Percentiles rank a stretch among this genome's conserved stretches.
These are phyloP conservation scores for Aurinia saxatilis DNA, from an alignment of 345 rosid genomes.

Conservation along the genomic window DNA sequence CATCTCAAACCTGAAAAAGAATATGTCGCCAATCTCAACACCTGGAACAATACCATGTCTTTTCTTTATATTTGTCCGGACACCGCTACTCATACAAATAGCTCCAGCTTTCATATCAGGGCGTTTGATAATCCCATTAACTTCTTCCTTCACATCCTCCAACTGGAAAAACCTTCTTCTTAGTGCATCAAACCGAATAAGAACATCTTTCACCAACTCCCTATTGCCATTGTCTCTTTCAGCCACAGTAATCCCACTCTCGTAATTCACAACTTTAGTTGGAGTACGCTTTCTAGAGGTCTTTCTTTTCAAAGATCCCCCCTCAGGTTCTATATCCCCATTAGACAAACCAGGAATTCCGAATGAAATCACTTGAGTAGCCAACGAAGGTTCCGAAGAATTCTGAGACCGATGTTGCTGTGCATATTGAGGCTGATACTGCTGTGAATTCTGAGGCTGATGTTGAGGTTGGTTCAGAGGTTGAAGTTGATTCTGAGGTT, in stretches of 20 bases:
- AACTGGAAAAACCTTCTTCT: conserved; percentile 44
- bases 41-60: conserved; percentile 68
- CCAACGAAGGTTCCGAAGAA: conserved; percentile 16
- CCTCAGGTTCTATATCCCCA: background rate
- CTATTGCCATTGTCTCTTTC: conserved; percentile 40
- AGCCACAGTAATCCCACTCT: conserved; percentile 19
- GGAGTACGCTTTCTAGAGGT: conserved; percentile 2
- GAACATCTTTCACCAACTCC: conserved; percentile 33
- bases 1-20: conserved; percentile 82
- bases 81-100: conserved; percentile 48
- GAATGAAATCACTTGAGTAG: conserved; percentile 52
- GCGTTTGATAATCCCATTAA: conserved; percentile 26
- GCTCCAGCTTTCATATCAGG: conserved; percentile 47
- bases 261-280: conserved; percentile 12
- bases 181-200: conserved; percentile 39
- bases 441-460: conserved; percentile 3
- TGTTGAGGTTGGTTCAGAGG: conserved; percentile 30
- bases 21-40: conserved; percentile 79
- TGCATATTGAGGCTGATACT: background rate
- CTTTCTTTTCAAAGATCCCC: conserved; percentile 19
- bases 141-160: conserved; percentile 39
- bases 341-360: conserved; percentile 31
- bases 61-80: conserved; percentile 58
- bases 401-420: background rate
- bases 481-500: background rate